Percentiles rank a stretch among this genome's conserved stretches.
phyloP scores from a whole-genome alignment of 805 yeast species.

The Cyberlindnera mycetangii region DNA sequence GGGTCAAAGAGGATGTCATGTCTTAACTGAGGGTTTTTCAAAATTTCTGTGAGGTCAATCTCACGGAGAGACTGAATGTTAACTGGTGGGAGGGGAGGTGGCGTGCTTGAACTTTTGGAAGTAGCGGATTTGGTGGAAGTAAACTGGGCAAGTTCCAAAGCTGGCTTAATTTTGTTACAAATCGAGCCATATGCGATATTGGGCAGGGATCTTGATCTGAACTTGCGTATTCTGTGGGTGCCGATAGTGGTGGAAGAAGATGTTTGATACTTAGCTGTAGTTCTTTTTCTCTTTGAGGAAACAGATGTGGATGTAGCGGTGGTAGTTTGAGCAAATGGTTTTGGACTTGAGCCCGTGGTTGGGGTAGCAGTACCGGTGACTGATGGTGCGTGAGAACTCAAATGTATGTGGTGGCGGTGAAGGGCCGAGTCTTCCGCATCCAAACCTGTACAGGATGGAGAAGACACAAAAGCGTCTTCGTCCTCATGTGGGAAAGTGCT shows the following conservation, averaged over 20 bases:
- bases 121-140: slow-evolving; percentile 1
- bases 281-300: slow-evolving; percentile 9
- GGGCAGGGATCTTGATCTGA: slow-evolving; percentile 29
- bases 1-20: slow-evolving; percentile 94
- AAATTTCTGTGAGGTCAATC: slow-evolving; percentile 82
- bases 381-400: slow-evolving; percentile 4
- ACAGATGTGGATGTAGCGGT: slow-evolving; percentile 4
- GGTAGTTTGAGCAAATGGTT: slow-evolving; percentile 1
- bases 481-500: slow-evolving; percentile 5
- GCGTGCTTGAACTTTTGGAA: slow-evolving; percentile 18
- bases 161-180: slow-evolving; percentile 15
- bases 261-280: not conserved
- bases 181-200: slow-evolving; percentile 21
- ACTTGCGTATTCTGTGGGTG: slow-evolving; percentile 22
- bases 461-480: slow-evolving; percentile 15
- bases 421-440: not conserved
- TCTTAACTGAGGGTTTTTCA: slow-evolving; percentile 87
- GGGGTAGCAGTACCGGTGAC: slow-evolving; percentile 9
- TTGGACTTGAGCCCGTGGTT: slow-evolving; percentile 9
- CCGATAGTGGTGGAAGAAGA: slow-evolving; percentile 1
- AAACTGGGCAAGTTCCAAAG: not conserved
- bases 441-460: slow-evolving; percentile 7
- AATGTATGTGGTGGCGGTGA: slow-evolving; percentile 5
- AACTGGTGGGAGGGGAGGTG: slow-evolving; percentile 73
- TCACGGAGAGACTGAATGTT: slow-evolving; percentile 78